Percentiles rank a stretch among this genome's conserved stretches.
phyloP scores from a whole-genome alignment of 1,284 basidiomycete species.

The Polyporus tsugae region DNA sequence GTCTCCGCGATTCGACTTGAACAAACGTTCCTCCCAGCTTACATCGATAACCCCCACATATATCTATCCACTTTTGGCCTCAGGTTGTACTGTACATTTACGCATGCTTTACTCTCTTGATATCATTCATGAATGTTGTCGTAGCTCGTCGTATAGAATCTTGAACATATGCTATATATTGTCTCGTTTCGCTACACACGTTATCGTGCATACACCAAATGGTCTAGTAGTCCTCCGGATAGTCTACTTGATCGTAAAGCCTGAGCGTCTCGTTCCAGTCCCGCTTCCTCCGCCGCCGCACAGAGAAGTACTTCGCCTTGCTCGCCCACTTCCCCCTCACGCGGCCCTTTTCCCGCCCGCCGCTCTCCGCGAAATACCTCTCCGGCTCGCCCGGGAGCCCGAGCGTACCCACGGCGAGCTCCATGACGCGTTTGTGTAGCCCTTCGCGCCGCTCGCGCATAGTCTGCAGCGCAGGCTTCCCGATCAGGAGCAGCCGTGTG shows the following conservation, averaged over 20 bases:
- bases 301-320: conserved; percentile 77
- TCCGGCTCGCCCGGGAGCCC: conserved; percentile 76
- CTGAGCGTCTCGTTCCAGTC: conserved; percentile 89
- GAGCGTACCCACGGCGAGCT: conserved; percentile 65
- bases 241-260: conserved; percentile 82
- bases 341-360: conserved; percentile 73
- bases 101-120: neutral
- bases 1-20: neutral
- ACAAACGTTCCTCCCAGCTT: neutral
- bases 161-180: neutral
- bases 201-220: neutral
- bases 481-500: conserved; percentile 68
- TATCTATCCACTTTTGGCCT: neutral
- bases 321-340: conserved; percentile 72
- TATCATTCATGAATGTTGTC: neutral
- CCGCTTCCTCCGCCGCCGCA: conserved; percentile 78
- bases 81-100: neutral
- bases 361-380: conserved; percentile 61
- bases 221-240: conserved; percentile 57
- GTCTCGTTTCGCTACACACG: neutral
- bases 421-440: conserved; percentile 69
- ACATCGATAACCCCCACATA: neutral
- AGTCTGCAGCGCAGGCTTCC: conserved; percentile 58
- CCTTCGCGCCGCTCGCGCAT: conserved; percentile 62
- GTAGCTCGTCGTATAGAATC: neutral